Base-by-base conservation (phyloP, 257 asterid genomes). In the Anisodus acutangulus region DNA sequence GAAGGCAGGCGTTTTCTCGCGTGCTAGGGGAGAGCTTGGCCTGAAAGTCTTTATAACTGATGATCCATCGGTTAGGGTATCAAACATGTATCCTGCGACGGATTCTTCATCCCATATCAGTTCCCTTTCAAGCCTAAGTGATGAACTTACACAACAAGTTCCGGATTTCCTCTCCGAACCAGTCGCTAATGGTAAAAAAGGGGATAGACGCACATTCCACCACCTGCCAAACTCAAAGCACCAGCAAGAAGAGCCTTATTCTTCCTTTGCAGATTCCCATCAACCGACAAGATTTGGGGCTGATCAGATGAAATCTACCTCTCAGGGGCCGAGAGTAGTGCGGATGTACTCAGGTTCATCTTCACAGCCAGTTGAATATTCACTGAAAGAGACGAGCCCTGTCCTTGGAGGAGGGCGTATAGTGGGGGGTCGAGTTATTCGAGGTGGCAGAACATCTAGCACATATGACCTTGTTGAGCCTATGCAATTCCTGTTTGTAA, bases 391-490 rank as follows among this genome's bases (percentile, higher is more conserved):
- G 86, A 95, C 97, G 2, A 93, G 91, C 90, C 99, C 98, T 54
- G 31, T 93, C 60, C 98, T 95, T 49, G 99, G 99, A 79, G 97
- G 95, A 31, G 98, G 98, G 64, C 95, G 89, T 78, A 88, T 93
- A 70, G 90, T 91, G 37, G 95, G 93, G 37, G 98, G 98, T 63
- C 88, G 89, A 49, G 97, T 90, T 63, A 87, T 85, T 43, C 92
- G 91, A 63, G 79, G 91, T 9, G 94, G 91, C 31, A 95, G 85
- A 85, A 91, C 79, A 11, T 83, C 91, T 53, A 90, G 92, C 87
- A 84, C 93, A 26, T 95, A 94, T 82, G 98, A 95, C 85, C 98
- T 95, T 45, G 99, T 95, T 43, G 99, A 93, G 91, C 94, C 95
- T 8, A 95, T 94, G 99, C 95, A 93, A 19, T 95, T 93, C 89